phyloP scores from a whole-genome alignment of 1,284 basidiomycete genomes.

The Sanghuangporus sanghuang region DNA sequence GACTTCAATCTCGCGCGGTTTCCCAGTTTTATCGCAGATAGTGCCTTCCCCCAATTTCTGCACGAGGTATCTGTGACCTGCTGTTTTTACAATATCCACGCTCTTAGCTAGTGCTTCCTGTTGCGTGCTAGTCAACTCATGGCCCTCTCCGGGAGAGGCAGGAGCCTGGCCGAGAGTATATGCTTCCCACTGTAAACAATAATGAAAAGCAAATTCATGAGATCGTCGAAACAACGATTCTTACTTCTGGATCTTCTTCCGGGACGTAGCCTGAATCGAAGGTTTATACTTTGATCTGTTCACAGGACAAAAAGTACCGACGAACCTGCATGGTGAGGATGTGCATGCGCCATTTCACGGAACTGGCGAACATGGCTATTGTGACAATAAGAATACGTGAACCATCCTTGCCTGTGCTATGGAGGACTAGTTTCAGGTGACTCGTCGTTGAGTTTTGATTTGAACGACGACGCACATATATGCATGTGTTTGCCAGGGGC shows the following conservation, averaged over 20 bases:
- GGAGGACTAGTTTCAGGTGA: conserved; percentile 17
- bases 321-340: conserved; percentile 61
- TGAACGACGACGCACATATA: conserved; percentile 58
- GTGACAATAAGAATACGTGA: conserved; percentile 95
- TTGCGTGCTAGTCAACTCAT: conserved; percentile 60
- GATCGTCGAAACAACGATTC: conserved; percentile 5
- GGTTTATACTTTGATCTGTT: not conserved
- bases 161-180: conserved; percentile 76
- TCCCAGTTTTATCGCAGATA: conserved; percentile 85
- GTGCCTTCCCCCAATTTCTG: conserved; percentile 91
- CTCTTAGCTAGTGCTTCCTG: conserved; percentile 56
- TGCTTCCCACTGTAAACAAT: conserved; percentile 61
- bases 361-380: conserved; percentile 87
- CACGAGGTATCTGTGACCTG: conserved; percentile 85
- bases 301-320: conserved; percentile 22
- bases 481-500: conserved; percentile 68
- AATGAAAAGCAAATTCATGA: conserved; percentile 19
- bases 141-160: conserved; percentile 47
- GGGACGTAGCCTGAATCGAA: conserved; percentile 55
- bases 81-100: conserved; percentile 67
- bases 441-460: conserved; percentile 17
- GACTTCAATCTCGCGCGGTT: conserved; percentile 83
- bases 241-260: conserved; percentile 74
- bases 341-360: conserved; percentile 64
- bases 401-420: conserved; percentile 86